phyloP scores from a whole-genome alignment of 2,329 filamentous ascomycete genomes.

The Aspergillus ochraceoroseus region DNA sequence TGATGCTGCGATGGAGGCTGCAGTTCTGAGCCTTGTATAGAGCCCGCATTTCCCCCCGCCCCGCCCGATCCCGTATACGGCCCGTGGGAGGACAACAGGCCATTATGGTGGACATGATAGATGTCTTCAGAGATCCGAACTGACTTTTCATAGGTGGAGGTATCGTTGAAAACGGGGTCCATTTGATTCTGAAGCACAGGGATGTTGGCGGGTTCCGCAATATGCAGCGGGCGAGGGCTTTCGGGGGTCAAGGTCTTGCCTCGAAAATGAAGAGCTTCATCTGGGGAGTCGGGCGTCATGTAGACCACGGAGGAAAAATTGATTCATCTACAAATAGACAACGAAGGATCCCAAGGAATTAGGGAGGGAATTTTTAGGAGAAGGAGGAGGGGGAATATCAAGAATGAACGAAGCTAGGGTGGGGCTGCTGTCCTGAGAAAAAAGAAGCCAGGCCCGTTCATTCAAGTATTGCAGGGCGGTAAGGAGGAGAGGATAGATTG shows the following conservation, averaged over 20 bases:
- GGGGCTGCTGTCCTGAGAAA: conserved; percentile 36
- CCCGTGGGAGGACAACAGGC: conserved; percentile 4
- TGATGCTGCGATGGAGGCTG: conserved; percentile 11
- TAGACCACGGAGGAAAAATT: conserved; percentile 39
- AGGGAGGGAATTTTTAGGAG: too few relatives aligned
- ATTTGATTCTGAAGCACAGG: conserved; percentile 67
- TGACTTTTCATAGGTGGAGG: conserved; percentile 53
- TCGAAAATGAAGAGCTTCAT: conserved; percentile 54
- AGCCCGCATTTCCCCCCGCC: conserved; percentile 14
- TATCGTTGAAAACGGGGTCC: conserved; percentile 66
- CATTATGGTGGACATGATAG: conserved; percentile 14
- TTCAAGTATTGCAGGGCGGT: conserved; percentile 17
- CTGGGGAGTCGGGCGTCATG: conserved; percentile 51
- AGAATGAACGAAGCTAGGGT: conserved; percentile 36
- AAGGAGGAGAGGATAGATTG: conserved; percentile 9
- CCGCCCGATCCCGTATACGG: conserved; percentile 18
- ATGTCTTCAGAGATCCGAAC: conserved; percentile 23
- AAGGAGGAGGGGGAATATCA: conserved; percentile 26
- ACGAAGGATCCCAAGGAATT: conserved; percentile 13
- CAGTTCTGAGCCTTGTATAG: conserved; percentile 21
- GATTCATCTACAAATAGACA: conserved; percentile 39
- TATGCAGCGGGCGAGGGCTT: conserved; percentile 65
- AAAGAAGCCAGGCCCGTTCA: conserved; percentile 26
- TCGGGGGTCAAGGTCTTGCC: conserved; percentile 64
- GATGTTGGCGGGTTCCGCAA: conserved; percentile 63